Conservation (phyloP, 768 basidiomycete species). For the Clavaria fumosa region DNA sequence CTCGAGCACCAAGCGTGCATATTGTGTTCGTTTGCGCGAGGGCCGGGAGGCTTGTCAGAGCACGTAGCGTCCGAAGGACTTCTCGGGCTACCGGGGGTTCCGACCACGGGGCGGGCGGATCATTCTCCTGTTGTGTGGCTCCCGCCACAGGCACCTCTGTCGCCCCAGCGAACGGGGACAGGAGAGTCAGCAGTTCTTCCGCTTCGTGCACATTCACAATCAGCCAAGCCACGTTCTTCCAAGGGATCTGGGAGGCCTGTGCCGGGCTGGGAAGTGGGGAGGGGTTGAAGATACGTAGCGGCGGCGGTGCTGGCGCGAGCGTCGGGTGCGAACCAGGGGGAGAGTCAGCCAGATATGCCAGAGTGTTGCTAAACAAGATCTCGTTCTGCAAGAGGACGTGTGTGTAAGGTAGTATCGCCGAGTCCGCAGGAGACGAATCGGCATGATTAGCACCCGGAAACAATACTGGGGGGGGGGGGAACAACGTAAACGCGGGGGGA, state of each 20-base stretch:
- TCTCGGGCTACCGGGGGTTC: conserved; percentile 7
- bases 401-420: conserved; percentile 23
- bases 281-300: conserved; percentile 31
- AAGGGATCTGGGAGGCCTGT: conserved; percentile 31
- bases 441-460: conserved; percentile 38
- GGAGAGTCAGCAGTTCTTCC: conserved; percentile 8
- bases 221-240: conserved; percentile 37
- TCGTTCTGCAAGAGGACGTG: conserved; percentile 49
- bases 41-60: conserved; percentile 7
- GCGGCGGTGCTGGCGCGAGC: conserved; percentile 13
- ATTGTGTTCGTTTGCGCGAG: conserved; percentile 30
- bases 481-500: conserved; percentile 1
- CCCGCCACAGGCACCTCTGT: too few species aligned
- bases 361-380: conserved; percentile 29
- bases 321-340: conserved; percentile 15
- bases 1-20: conserved; percentile 39
- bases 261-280: conserved; percentile 33
- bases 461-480: conserved; percentile 24
- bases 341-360: conserved; percentile 17
- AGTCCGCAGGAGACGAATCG: conserved; percentile 20
- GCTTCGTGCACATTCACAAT: conserved; percentile 42
- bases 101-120: not conserved
- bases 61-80: conserved; percentile 6
- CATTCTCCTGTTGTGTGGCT: conserved; percentile 2
- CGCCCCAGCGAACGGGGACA: not conserved